Conservation (phyloP, 1,284 basidiomycete genomes). For the Trametes versicolor region DNA sequence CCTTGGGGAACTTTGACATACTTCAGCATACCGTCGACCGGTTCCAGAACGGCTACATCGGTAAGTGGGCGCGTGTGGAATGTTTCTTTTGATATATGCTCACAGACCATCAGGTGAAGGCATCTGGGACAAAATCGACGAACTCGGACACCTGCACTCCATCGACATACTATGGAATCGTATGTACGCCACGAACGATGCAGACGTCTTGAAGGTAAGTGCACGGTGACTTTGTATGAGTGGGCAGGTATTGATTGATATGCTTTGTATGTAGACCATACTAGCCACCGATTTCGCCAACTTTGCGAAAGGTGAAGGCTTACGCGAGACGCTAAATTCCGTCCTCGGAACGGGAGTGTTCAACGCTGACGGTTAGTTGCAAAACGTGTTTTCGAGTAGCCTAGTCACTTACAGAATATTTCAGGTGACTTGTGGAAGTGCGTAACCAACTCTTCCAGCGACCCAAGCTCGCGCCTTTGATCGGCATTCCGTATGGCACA, state of each 20-base stretch:
- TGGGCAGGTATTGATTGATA: too few relatives aligned
- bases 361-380: constrained; percentile 32
- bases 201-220: constrained; percentile 23
- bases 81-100: too few relatives aligned
- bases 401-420: constrained; percentile 22
- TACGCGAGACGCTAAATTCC: constrained; percentile 29
- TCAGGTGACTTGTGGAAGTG: constrained; percentile 46
- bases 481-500: constrained; percentile 7
- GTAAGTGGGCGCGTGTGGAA: constrained; percentile 15
- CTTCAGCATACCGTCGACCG: constrained; percentile 16
- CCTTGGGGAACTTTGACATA: constrained; percentile 30
- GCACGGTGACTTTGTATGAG: too few relatives aligned
- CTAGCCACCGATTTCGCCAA: constrained; percentile 32
- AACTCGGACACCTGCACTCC: constrained; percentile 18
- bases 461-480: neutral
- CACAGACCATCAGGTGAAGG: constrained; percentile 17
- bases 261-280: constrained; percentile 39
- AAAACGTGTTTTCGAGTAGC: neutral
- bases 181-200: constrained; percentile 21
- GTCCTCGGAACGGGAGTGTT: constrained; percentile 37
- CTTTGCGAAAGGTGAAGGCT: constrained; percentile 30
- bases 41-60: constrained; percentile 30
- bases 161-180: constrained; percentile 15
- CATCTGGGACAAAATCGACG: constrained; percentile 26
- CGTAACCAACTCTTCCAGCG: neutral